Percentiles rank a stretch among this genome's conserved stretches.
Conservation (phyloP, 1,139 yeast species). For the Geotrichum restrictum region DNA sequence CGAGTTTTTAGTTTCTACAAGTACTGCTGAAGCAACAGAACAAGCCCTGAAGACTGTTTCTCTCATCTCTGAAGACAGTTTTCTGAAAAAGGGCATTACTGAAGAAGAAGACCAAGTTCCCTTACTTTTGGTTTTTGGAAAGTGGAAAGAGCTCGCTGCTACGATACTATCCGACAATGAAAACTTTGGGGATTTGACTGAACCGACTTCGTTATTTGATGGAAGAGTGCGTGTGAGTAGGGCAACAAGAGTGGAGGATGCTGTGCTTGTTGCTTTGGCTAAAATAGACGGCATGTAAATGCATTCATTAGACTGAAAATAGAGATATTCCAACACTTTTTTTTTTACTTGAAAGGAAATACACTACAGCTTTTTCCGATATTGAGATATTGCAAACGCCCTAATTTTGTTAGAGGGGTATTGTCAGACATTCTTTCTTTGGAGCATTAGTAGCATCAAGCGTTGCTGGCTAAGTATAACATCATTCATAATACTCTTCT, state of each 20-base stretch:
- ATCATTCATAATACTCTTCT: background rate
- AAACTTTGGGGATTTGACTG: slow-evolving; percentile 51
- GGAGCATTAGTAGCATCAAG: too few species aligned
- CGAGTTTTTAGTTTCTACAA: slow-evolving; percentile 36
- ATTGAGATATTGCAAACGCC: too few species aligned
- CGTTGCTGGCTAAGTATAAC: background rate
- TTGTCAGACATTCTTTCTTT: too few species aligned
- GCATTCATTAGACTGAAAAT: background rate
- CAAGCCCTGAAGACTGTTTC: slow-evolving; percentile 17
- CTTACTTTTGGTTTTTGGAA: slow-evolving; percentile 58
- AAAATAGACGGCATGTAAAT: slow-evolving; percentile 31
- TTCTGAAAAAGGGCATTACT: slow-evolving; percentile 24
- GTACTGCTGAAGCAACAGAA: slow-evolving; percentile 1
- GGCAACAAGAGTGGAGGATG: slow-evolving; percentile 68
- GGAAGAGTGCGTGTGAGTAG: slow-evolving; percentile 53
- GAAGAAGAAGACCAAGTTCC: slow-evolving; percentile 31
- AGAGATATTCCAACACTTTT: too few species aligned
- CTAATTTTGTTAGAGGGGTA: too few species aligned
- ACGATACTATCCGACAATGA: slow-evolving; percentile 50
- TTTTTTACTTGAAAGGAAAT: too few species aligned
- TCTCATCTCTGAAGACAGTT: slow-evolving; percentile 17
- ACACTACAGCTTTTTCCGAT: too few species aligned
- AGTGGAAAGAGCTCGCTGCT: slow-evolving; percentile 53
- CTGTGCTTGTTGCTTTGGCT: slow-evolving; percentile 59
- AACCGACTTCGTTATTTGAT: slow-evolving; percentile 64